Evolutionary conservation across 1,284 basidiomycete genomes (phyloP), one percentile per base, ranked within the genome.

Genomic region (Apiotrichum porosum): DNA sequence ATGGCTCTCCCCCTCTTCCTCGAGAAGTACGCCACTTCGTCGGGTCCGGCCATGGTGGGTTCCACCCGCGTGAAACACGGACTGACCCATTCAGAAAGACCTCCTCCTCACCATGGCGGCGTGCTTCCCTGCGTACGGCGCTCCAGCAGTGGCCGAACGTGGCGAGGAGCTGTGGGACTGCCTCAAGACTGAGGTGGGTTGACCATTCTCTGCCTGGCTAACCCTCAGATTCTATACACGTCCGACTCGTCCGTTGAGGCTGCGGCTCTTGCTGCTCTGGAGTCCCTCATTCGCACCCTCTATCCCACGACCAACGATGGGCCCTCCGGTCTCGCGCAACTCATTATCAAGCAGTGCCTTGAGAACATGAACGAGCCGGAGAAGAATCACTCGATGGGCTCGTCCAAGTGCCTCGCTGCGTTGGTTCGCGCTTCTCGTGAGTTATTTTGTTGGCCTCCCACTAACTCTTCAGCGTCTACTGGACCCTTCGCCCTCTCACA

Each of bases 11-110:
- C 90, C 0, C 76, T 97, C 1, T 90, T 97, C 62, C 72, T 97
- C 28, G 95, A 98, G 62, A 99, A 98, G 73, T 80, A 98, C 42
- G 79, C 82, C 5, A 87, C 89, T 1, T 86, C 86, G 2, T 84
- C 88, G 2, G 85, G 89, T 4, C 73, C 78, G 0, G 87, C 87
- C 10, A 98, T 97, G 81, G 90, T 88, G 39, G 13, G 65, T 56
- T 43, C 13, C 23, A 21, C 30, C 15, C 21, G n/a, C 3, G 44
- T 12, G 28, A 15, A n/a, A 6, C 48, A 34, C 14, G 18, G 32
- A 19, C 44, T 41, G 19, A 45, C 17, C 33, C 33, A 9, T 28
- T 4, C 65, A 93, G 89, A 81, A 81, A 61, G 91, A 95, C 64
- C 83, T 87, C 0, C 75, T 95, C 24, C 79, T 85, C 65, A 83